These are phyloP conservation scores for Chlorella sp. DNA, from an alignment of 139 green algal species.

Conservation along the genomic window DNA sequence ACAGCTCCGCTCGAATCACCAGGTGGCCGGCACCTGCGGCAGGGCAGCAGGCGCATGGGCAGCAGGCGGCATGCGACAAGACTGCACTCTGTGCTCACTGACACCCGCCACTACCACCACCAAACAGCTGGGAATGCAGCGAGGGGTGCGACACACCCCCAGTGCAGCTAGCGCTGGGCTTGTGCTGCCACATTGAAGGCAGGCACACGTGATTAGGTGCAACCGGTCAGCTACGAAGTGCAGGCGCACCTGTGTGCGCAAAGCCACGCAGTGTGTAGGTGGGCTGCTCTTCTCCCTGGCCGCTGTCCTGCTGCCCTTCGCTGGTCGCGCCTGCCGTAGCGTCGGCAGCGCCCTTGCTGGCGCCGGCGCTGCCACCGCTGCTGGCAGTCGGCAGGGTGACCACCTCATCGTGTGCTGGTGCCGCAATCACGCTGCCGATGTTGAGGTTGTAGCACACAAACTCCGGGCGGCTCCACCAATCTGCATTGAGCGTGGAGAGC, in stretches of 20 bases:
- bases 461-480: neutral
- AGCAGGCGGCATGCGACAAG: too few relatives aligned
- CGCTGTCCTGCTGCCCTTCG: too few relatives aligned
- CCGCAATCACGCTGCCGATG: constrained; percentile 5
- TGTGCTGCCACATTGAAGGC: too few relatives aligned
- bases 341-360: neutral
- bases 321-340: too few relatives aligned
- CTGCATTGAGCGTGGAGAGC: neutral
- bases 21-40: constrained; percentile 1
- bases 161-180: too few relatives aligned
- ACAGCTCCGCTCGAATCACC: neutral
- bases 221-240: neutral
- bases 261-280: neutral
- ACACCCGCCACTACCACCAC: too few relatives aligned
- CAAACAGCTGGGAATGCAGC: too few relatives aligned
- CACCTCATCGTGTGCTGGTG: neutral
- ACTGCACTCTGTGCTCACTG: too few relatives aligned
- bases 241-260: constrained; percentile 8
- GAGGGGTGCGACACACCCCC: too few relatives aligned
- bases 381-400: neutral
- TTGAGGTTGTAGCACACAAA: constrained; percentile 16
- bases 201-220: too few relatives aligned
- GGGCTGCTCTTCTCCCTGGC: too few relatives aligned
- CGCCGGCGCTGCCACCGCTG: neutral
- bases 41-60: too few relatives aligned